Conservation (phyloP, 2,329 filamentous ascomycete species). For the Zarea fungicola region DNA sequence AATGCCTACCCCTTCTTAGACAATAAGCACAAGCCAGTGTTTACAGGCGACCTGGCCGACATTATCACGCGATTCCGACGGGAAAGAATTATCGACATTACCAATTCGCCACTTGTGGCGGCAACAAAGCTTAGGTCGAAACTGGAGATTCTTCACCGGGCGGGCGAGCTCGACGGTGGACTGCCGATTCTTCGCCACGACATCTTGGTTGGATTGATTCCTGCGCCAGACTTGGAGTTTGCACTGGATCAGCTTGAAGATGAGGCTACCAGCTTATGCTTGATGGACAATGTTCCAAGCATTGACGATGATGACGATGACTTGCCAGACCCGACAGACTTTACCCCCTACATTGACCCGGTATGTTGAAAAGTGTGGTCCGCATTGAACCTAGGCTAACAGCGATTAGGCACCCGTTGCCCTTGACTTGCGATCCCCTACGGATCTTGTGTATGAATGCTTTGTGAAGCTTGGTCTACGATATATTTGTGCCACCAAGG, state of each 20-base stretch:
- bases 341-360: slow-evolving; percentile 87
- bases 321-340: slow-evolving; percentile 67
- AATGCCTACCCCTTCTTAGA: slow-evolving; percentile 97
- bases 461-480: slow-evolving; percentile 90
- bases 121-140: slow-evolving; percentile 73
- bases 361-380: slow-evolving; percentile 38
- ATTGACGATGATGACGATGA: slow-evolving; percentile 61
- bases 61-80: slow-evolving; percentile 72
- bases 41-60: slow-evolving; percentile 81
- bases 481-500: slow-evolving; percentile 82
- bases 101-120: slow-evolving; percentile 70
- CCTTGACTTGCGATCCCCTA: slow-evolving; percentile 81
- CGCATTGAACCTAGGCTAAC: slow-evolving; percentile 12
- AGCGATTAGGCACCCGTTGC: slow-evolving; percentile 67
- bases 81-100: slow-evolving; percentile 83
- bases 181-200: slow-evolving; percentile 78
- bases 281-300: slow-evolving; percentile 68
- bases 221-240: slow-evolving; percentile 88
- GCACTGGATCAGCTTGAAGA: slow-evolving; percentile 80
- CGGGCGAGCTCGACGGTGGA: slow-evolving; percentile 87
- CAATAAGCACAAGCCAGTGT: slow-evolving; percentile 88
- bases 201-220: slow-evolving; percentile 82
- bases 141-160: slow-evolving; percentile 73
- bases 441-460: slow-evolving; percentile 94
- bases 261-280: slow-evolving; percentile 66